phyloP scores from a whole-genome alignment of 2,329 filamentous ascomycete species.

The Neonectria punicea region DNA sequence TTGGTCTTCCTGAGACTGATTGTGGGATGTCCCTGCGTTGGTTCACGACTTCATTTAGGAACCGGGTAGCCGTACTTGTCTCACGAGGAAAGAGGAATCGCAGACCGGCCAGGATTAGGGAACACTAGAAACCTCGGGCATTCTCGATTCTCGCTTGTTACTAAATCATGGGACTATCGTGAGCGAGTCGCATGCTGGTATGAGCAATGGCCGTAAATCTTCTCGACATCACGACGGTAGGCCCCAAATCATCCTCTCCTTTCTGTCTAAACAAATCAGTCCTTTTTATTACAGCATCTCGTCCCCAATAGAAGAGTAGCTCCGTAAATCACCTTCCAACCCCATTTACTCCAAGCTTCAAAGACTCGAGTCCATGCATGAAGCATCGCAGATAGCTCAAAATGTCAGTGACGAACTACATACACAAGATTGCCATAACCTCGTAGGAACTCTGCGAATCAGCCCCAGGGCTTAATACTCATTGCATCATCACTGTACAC shows the following conservation, averaged over 20 bases:
- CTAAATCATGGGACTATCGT: background rate
- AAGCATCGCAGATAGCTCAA: background rate
- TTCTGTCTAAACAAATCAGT: background rate
- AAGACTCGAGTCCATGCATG: background rate
- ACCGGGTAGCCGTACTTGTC: background rate
- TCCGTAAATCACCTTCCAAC: background rate
- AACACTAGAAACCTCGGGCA: background rate
- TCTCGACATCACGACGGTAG: background rate
- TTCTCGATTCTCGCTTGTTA: background rate
- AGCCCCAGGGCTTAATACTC: background rate
- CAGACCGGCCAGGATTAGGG: background rate
- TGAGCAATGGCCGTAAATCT: too few relatives aligned
- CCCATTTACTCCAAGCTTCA: background rate
- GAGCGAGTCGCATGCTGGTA: background rate
- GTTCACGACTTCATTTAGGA: background rate
- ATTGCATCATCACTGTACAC: background rate
- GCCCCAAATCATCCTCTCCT: too few relatives aligned
- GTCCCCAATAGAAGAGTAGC: background rate
- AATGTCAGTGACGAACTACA: background rate
- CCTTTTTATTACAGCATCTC: background rate
- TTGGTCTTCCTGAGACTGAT: background rate
- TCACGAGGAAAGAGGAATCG: background rate
- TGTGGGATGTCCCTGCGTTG: background rate
- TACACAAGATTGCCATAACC: too few relatives aligned
- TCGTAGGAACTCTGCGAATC: background rate